phyloP scores from a whole-genome alignment of 805 yeast species.

The Candida mattraensis region DNA sequence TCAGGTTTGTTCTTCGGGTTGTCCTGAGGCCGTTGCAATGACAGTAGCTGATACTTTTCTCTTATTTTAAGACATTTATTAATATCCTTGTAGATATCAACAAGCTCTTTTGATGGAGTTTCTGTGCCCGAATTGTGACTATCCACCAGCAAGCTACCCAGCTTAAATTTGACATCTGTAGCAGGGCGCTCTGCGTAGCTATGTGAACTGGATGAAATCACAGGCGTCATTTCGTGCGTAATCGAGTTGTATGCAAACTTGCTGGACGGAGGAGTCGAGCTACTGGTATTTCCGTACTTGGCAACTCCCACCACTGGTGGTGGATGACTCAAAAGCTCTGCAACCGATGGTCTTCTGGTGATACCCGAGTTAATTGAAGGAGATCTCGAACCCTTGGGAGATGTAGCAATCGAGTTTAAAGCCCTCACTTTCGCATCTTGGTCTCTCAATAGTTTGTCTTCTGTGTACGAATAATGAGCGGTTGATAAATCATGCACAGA shows the following conservation, averaged over 20 bases:
- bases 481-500: slow-evolving; percentile 13
- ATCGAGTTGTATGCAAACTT: slow-evolving; percentile 31
- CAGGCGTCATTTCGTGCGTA: slow-evolving; percentile 28
- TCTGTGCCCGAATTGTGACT: slow-evolving; percentile 52
- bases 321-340: slow-evolving; percentile 39
- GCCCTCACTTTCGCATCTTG: slow-evolving; percentile 69
- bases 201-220: slow-evolving; percentile 6
- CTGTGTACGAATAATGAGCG: slow-evolving; percentile 64
- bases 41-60: slow-evolving; percentile 67
- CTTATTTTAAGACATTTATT: slow-evolving; percentile 70
- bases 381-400: slow-evolving; percentile 30
- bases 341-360: slow-evolving; percentile 35
- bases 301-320: slow-evolving; percentile 32
- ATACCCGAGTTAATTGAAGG: slow-evolving; percentile 23
- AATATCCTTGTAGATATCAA: slow-evolving; percentile 62
- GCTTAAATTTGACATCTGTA: slow-evolving; percentile 35
- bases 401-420: slow-evolving; percentile 43
- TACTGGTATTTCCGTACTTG: slow-evolving; percentile 9
- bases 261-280: slow-evolving; percentile 8
- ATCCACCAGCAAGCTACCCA: slow-evolving; percentile 46
- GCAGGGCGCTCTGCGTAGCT: slow-evolving; percentile 3
- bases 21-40: slow-evolving; percentile 69
- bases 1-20: slow-evolving; percentile 78
- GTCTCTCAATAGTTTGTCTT: slow-evolving; percentile 62
- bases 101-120: slow-evolving; percentile 65